Evolutionary conservation across 2,329 filamentous ascomycete genomes (phyloP).

Genomic region (Trichoderma sp.): DNA sequence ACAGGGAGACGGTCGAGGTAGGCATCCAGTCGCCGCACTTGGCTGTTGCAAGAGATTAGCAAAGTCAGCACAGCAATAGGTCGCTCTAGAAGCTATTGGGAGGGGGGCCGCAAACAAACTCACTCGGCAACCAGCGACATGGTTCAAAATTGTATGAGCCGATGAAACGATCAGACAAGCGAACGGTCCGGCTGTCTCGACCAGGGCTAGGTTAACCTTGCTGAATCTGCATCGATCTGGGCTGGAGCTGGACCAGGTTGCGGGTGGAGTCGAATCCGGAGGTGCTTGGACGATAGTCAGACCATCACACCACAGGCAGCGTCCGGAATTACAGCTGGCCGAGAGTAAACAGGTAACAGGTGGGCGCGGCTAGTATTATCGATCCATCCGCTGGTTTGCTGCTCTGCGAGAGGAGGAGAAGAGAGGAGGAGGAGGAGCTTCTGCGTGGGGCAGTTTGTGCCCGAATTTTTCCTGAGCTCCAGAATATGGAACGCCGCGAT

Average conservation of each 20-base stretch:
- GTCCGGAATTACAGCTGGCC: constrained; percentile 17
- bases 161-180: constrained; percentile 14
- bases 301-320: constrained; percentile 23
- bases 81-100: background rate
- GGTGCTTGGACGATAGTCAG: constrained; percentile 14
- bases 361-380: constrained; percentile 1
- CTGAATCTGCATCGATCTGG: constrained; percentile 21
- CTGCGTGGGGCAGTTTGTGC: constrained; percentile 17
- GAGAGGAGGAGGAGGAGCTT: constrained; percentile 10
- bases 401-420: background rate
- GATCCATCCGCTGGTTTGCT: constrained; percentile 5
- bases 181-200: background rate
- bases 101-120: constrained; percentile 36
- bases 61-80: background rate
- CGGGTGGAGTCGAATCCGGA: constrained; percentile 11
- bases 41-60: constrained; percentile 40
- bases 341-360: constrained; percentile 8
- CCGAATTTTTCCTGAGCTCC: constrained; percentile 16
- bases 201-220: constrained; percentile 12
- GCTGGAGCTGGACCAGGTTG: constrained; percentile 14
- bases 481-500: background rate
- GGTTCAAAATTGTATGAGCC: constrained; percentile 19
- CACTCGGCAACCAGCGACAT: constrained; percentile 54
- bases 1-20: constrained; percentile 63
- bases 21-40: constrained; percentile 63